Conservation (phyloP, 495 filamentous ascomycete species). For the Corynascus novoguineensis region DNA sequence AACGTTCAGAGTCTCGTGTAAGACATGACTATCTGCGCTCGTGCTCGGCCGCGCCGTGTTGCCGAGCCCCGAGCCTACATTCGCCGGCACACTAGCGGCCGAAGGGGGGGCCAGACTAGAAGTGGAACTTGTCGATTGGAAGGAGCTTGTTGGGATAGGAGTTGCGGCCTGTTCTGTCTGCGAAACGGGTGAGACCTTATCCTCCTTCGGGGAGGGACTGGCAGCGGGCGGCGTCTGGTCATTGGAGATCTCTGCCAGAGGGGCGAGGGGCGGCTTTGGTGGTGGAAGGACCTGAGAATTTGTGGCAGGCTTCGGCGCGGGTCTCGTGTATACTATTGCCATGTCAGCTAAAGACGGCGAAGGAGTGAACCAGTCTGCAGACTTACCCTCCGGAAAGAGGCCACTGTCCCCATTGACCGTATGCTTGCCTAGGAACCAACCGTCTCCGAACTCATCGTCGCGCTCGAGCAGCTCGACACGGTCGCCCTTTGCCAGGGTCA, state of each 20-base stretch:
- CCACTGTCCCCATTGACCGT: constrained; percentile 67
- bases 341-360: constrained; percentile 14
- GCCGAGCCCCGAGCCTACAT: constrained; percentile 15
- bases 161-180: constrained; percentile 28
- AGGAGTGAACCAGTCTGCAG: neutral
- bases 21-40: constrained; percentile 68
- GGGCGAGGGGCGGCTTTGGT: constrained; percentile 29
- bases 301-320: constrained; percentile 38
- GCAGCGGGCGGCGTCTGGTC: constrained; percentile 21
- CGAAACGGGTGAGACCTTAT: constrained; percentile 36
- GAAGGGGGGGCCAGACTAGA: constrained; percentile 19
- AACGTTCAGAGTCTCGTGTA: constrained; percentile 94
- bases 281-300: constrained; percentile 20
- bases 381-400: constrained; percentile 82
- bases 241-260: constrained; percentile 28
- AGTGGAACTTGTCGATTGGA: constrained; percentile 25
- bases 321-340: constrained; percentile 49
- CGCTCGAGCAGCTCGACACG: constrained; percentile 87
- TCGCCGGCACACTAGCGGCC: constrained; percentile 19
- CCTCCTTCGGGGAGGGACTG: constrained; percentile 37
- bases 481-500: constrained; percentile 80
- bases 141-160: constrained; percentile 37
- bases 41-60: constrained; percentile 29
- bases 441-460: constrained; percentile 96
- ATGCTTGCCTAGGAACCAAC: constrained; percentile 92